Evolutionary conservation across 352 stramenopile species (phyloP), one percentile per base, ranked within the genome.

Genomic region (Pythium periplocum): DNA sequence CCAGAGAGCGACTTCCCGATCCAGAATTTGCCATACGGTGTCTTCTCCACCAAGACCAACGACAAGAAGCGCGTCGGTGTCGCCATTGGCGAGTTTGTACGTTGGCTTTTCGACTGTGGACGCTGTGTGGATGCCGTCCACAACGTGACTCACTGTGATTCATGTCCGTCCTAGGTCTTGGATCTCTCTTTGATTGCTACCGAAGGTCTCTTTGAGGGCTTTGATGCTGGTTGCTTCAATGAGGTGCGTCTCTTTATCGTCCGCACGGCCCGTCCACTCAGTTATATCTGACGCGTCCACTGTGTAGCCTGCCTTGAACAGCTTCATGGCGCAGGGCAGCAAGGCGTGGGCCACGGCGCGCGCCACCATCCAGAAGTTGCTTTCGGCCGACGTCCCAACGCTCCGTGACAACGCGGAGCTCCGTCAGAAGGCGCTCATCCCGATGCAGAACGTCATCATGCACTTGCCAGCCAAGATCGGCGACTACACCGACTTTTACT

Each of bases 401-500:
- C 70, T 97, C 0, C 80, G 83, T 38, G 80, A 95, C 64, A 87
- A 98, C 56, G 69, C 75, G 17, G 59, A 64, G 43, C 70, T 98
- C 12, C 69, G 71, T 26, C 71, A 78, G 40, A 73, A 75, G 47
- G 79, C 87, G n/a, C 71, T 98, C 31, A 68, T 96, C 58, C 80
- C 78, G 33, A 74, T 96, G 52, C 44, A 73, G 7, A 79, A 80
- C 36, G 66, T 87, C 44, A 71, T 73, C 38, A 96, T 98, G 83
- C 87, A 98, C 57, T 66, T 99, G 11, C 96, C 96, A 12, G 87
- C 90, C 50, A 82, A 77, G 36, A 97, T 99, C 55, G 93, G 93
- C 32, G 95, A 99, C 72, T 99, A 98, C 75, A 98, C 96, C 30
- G 96, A 99, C 66, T 99, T 99, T 59, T 99, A 98, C 76, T 96